A percentile compares a stretch with the other conserved stretches of the same genome.
Conservation (phyloP, 306 rosid species). For the Prunus fruticosa region DNA sequence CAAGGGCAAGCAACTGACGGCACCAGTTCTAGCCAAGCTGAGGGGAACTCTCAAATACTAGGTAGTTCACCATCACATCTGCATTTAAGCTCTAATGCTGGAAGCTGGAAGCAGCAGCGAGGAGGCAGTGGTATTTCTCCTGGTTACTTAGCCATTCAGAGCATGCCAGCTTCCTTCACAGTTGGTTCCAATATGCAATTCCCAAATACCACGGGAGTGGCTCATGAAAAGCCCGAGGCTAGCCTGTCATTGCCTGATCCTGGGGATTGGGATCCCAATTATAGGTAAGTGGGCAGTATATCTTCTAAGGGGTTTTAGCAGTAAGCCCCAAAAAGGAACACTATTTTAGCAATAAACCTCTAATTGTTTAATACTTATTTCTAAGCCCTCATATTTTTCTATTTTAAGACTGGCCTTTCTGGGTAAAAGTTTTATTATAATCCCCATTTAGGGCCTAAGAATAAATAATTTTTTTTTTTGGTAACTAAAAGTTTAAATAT, state of each 20-base stretch:
- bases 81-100: conserved; percentile 53
- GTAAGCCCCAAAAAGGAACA: too few relatives aligned
- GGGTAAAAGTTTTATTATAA: too few relatives aligned
- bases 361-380: too few relatives aligned
- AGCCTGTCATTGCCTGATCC: conserved; percentile 79
- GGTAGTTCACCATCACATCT: conserved; percentile 72
- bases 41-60: conserved; percentile 61
- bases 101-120: conserved; percentile 71
- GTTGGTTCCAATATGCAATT: conserved; percentile 49
- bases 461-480: too few relatives aligned
- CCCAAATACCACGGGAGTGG: conserved; percentile 41
- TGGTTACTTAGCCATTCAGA: conserved; percentile 53
- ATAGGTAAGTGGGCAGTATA: conserved; percentile 53
- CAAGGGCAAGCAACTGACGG: conserved; percentile 69
- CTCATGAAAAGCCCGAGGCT: conserved; percentile 57
- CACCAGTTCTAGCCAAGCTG: conserved; percentile 49
- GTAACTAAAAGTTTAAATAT: too few relatives aligned
- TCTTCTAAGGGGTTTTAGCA: too few relatives aligned
- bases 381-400: too few relatives aligned
- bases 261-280: conserved; percentile 98
- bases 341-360: too few relatives aligned
- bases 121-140: conserved; percentile 55
- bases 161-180: conserved; percentile 41
- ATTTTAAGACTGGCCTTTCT: too few relatives aligned
- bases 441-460: too few relatives aligned